Base-by-base conservation (phyloP, 352 stramenopile genomes). In the Hyaloperonospora brassicae region DNA sequence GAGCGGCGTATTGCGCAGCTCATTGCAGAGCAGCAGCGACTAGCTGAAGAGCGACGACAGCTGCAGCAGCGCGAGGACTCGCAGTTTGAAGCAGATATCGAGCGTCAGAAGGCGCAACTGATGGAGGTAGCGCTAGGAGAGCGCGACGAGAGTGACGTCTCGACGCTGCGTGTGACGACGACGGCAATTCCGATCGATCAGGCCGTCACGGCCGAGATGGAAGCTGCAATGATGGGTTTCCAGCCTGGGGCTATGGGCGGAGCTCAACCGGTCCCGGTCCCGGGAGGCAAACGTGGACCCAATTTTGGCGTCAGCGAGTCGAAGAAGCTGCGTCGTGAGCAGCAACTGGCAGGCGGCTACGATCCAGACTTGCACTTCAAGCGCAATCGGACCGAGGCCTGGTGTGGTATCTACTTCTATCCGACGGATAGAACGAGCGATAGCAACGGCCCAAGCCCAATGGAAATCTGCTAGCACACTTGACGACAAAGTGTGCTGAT, bases 171-270 rank as follows among this genome's bases (percentile, higher is more conserved):
- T 14, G 73, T 72, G 4, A 90, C 83, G 2, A 93, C 83, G 21
- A 93, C 83, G 0, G 80, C 80, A 9, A 76, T 91, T 50, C 83
- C 83, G 3, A 93, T 93, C 52, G 83, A 93, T 50, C 83, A 93
- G 61, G 72, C 83, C 1, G 75, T 93, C n/a, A 89, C 79, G 1
- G 83, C 83, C 11, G 83, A 93, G 55, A 93, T 93, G 83, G 83
- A 93, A 55, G 83, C 83, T 0, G 83, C 83, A 4, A 93, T 93
- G 83, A 89, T 93, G 75, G 83, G 83, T 6, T 91, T 93, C 57
- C 80, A 91, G 56, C 82, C 82, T 2, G 80, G 83, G 9, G 69
- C 83, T 2, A 59, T 87, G 52, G 81, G 79, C 8, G 83, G 80
- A 0, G 79, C 83, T 14, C 83, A 93, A 61, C 83, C 83, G 0